Conservation (phyloP, 495 filamentous ascomycete species). For the Daldinia loculata region DNA sequence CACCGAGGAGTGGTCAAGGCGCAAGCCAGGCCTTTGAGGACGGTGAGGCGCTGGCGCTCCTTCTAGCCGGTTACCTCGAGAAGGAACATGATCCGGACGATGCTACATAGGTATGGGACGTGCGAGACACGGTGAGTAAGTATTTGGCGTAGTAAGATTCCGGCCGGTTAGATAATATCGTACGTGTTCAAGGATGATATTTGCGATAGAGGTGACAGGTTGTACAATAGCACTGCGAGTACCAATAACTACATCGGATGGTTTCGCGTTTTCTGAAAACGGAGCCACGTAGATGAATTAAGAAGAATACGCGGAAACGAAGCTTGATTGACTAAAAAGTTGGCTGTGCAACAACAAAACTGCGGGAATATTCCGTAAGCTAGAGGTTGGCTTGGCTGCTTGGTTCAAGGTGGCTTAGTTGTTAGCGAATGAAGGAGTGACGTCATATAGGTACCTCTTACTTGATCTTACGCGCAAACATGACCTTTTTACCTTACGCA, state of each 20-base stretch:
- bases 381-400: not conserved
- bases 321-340: not conserved
- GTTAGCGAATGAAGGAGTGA: slow-evolving; percentile 1
- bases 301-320: not conserved
- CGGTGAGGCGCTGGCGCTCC: slow-evolving; percentile 42
- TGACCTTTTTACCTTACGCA: not conserved
- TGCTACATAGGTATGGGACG: slow-evolving; percentile 9
- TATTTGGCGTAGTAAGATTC: not conserved
- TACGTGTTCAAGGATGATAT: not conserved
- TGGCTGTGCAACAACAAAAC: not conserved
- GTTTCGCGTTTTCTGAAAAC: not conserved
- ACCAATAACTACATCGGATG: not conserved
- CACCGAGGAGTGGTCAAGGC: slow-evolving; percentile 53
- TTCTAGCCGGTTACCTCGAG: slow-evolving; percentile 32
- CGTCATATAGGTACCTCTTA: slow-evolving; percentile 1
- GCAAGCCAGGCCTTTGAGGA: slow-evolving; percentile 53
- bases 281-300: not conserved
- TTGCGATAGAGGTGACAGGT: not conserved
- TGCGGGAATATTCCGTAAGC: not conserved
- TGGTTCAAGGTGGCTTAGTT: not conserved
- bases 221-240: not conserved
- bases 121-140: slow-evolving; percentile 15
- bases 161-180: not conserved
- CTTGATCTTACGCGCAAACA: not conserved
- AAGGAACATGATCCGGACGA: not conserved